A percentile compares a stretch with the other conserved stretches of the same genome.
These are phyloP conservation scores for Manihot esculenta DNA, from an alignment of 441 rosid species.

Conservation along the genomic window DNA sequence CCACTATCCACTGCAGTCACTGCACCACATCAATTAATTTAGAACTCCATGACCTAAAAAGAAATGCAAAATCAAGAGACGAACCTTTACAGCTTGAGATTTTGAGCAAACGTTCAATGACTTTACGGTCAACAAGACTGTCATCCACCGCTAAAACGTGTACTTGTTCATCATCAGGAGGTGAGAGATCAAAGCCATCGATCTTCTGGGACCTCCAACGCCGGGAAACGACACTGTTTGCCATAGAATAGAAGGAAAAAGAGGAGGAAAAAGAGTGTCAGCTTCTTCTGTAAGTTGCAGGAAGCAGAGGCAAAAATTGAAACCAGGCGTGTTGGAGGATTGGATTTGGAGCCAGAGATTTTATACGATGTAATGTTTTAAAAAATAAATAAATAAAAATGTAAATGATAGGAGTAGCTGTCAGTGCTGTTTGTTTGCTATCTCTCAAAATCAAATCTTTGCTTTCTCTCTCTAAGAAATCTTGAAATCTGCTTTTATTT, in stretches of 20 bases:
- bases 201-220: slow-evolving; percentile 42
- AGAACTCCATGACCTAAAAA: background rate
- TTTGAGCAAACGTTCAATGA: slow-evolving; percentile 80
- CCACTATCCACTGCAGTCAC: slow-evolving; percentile 94
- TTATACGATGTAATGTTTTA: slow-evolving; percentile 28
- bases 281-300: background rate
- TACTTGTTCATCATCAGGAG: slow-evolving; percentile 52
- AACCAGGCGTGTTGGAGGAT: too few relatives aligned
- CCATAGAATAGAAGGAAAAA: slow-evolving; percentile 42
- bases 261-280: background rate
- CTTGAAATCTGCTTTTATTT: slow-evolving; percentile 39
- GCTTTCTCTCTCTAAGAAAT: slow-evolving; percentile 37
- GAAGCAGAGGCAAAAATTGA: background rate
- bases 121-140: slow-evolving; percentile 76
- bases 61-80: background rate
- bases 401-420: slow-evolving; percentile 22
- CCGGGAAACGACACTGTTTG: slow-evolving; percentile 50
- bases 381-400: background rate
- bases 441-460: slow-evolving; percentile 44
- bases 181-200: slow-evolving; percentile 36
- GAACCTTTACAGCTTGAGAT: slow-evolving; percentile 79
- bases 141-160: slow-evolving; percentile 95
- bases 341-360: too few relatives aligned
- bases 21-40: slow-evolving; percentile 23
- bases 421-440: slow-evolving; percentile 16